Evolutionary conservation across 768 basidiomycete genomes (phyloP).

Genomic region (Suillus spraguei): DNA sequence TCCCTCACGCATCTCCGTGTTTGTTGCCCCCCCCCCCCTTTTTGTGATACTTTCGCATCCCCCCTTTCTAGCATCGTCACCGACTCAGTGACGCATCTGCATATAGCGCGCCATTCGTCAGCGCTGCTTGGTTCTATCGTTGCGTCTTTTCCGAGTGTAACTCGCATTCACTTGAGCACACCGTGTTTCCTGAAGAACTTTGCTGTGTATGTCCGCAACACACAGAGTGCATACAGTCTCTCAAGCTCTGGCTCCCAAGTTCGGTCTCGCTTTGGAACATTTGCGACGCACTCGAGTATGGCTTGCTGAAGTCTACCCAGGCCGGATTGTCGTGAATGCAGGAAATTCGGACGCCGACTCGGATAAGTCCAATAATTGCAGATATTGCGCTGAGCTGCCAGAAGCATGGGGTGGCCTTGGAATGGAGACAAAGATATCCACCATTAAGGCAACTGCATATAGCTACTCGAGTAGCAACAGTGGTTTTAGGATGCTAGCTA

Average conservation of each 20-base stretch:
- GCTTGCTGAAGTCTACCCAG: slow-evolving; percentile 2
- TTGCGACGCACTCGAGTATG: slow-evolving; percentile 10
- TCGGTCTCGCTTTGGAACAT: slow-evolving; percentile 12
- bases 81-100: slow-evolving; percentile 9
- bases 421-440: slow-evolving; percentile 12
- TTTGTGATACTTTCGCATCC: slow-evolving; percentile 8
- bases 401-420: slow-evolving; percentile 2
- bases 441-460: not conserved
- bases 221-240: slow-evolving; percentile 5
- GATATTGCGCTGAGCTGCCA: slow-evolving; percentile 10
- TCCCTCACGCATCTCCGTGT: slow-evolving; percentile 11
- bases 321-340: slow-evolving; percentile 8
- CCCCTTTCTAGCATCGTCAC: not conserved
- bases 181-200: slow-evolving; percentile 15
- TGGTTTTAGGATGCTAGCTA: not conserved
- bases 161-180: slow-evolving; percentile 11
- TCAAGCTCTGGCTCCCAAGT: not conserved
- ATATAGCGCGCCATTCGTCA: slow-evolving; percentile 10
- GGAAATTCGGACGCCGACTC: slow-evolving; percentile 5
- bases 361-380: not conserved
- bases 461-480: not conserved
- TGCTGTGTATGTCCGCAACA: slow-evolving; percentile 8
- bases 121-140: slow-evolving; percentile 12
- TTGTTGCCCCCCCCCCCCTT: slow-evolving; percentile 12
- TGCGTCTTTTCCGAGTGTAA: slow-evolving; percentile 11